Percentiles rank a stretch among this genome's conserved stretches.
Conservation (phyloP, 2,329 filamentous ascomycete species). For the Pestalotiopsis sp. region DNA sequence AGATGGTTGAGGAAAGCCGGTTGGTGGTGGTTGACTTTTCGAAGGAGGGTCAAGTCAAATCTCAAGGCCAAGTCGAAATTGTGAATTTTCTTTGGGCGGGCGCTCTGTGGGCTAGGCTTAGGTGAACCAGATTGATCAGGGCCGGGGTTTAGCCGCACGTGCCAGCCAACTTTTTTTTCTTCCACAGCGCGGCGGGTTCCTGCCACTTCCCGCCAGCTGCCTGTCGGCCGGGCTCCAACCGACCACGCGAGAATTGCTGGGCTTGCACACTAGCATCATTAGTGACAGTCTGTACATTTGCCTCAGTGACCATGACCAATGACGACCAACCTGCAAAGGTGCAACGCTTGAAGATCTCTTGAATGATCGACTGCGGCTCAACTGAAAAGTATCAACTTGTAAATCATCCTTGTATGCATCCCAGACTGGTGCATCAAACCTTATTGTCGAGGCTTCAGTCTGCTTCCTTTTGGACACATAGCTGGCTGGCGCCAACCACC, state of each 20-base stretch:
- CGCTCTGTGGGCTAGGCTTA: conserved; percentile 11
- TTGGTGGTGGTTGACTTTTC: conserved; percentile 24
- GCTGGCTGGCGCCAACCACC: neutral
- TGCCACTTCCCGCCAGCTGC: neutral
- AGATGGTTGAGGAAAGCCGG: conserved; percentile 29
- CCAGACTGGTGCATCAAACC: neutral
- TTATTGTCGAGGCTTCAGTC: neutral
- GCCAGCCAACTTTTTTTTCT: neutral
- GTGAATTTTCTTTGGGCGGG: conserved; percentile 11
- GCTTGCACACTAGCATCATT: neutral
- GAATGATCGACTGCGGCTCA: conserved; percentile 3
- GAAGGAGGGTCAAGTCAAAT: conserved; percentile 7
- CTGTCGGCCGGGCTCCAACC: neutral
- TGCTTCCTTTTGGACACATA: neutral
- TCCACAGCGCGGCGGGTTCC: neutral
- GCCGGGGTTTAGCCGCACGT: conserved; percentile 11
- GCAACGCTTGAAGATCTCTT: neutral
- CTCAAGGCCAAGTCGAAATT: conserved; percentile 8
- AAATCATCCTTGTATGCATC: neutral
- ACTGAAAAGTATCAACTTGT: neutral
- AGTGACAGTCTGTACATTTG: neutral
- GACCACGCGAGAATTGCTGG: neutral
- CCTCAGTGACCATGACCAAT: neutral
- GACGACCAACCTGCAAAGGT: neutral
- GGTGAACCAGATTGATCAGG: conserved; percentile 2